Evolutionary conservation across 495 filamentous ascomycete genomes (phyloP).

Genomic region (Penicillium atrosanguineum): DNA sequence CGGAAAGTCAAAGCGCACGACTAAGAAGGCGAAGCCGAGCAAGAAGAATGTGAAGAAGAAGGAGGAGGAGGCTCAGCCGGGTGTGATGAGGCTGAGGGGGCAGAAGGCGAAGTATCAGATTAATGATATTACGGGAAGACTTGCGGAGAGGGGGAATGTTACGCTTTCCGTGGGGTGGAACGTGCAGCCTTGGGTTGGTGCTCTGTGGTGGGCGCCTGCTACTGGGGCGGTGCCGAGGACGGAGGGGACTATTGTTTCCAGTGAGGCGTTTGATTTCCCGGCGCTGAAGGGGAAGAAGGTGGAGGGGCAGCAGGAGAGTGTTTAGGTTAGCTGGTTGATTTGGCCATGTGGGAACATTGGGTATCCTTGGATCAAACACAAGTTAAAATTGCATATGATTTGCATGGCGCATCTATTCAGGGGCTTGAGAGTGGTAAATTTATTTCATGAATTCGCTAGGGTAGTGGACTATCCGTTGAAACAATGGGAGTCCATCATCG

Average conservation of each 20-base stretch:
- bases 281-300: slow-evolving; percentile 55
- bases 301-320: slow-evolving; percentile 16
- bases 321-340: slow-evolving; percentile 3
- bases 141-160: slow-evolving; percentile 70
- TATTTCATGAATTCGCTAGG: neutral
- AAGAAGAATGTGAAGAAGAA: slow-evolving; percentile 23
- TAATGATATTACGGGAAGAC: slow-evolving; percentile 73
- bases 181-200: slow-evolving; percentile 95
- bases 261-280: slow-evolving; percentile 71
- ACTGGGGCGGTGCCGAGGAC: slow-evolving; percentile 55
- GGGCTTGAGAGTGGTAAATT: neutral
- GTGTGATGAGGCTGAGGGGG: slow-evolving; percentile 70
- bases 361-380: neutral
- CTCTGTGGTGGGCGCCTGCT: slow-evolving; percentile 69
- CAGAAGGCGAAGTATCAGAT: slow-evolving; percentile 92
- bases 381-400: neutral
- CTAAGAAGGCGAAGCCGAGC: slow-evolving; percentile 16
- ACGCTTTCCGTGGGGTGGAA: slow-evolving; percentile 84
- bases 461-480: neutral
- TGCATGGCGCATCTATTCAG: neutral
- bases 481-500: neutral
- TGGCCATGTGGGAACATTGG: neutral
- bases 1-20: slow-evolving; percentile 14
- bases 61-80: slow-evolving; percentile 36
- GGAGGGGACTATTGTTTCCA: slow-evolving; percentile 62